Evolutionary conservation across 768 basidiomycete genomes (phyloP).

Genomic region (Naganishia randhawae): DNA sequence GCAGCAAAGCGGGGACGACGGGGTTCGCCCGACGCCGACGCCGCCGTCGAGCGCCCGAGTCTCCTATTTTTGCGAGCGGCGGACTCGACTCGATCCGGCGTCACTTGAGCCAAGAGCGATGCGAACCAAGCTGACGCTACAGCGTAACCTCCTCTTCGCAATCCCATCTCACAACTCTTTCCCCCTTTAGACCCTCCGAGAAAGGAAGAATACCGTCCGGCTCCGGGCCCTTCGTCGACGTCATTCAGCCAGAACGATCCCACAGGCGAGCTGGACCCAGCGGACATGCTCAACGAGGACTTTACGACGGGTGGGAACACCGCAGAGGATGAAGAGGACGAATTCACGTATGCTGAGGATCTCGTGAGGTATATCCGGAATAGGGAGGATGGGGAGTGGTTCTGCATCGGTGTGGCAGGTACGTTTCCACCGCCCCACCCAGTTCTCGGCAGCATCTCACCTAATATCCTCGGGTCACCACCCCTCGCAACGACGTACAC

Average conservation of each 20-base stretch:
- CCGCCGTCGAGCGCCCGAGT: too few species aligned
- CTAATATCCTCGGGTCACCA: too few species aligned
- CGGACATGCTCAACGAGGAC: slow-evolving; percentile 17
- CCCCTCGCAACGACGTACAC: too few species aligned
- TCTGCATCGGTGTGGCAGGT: slow-evolving; percentile 96
- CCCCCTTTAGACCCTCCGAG: slow-evolving; percentile 74
- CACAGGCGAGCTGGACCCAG: neutral
- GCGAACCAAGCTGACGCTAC: too few species aligned
- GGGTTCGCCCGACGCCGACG: too few species aligned
- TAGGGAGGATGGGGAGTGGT: slow-evolving; percentile 63
- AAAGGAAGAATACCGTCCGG: slow-evolving; percentile 88
- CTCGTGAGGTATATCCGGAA: slow-evolving; percentile 87
- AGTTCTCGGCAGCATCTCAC: too few species aligned
- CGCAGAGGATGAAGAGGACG: slow-evolving; percentile 24
- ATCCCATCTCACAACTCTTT: neutral
- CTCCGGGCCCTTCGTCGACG: slow-evolving; percentile 60
- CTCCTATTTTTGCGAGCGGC: too few species aligned
- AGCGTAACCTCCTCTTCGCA: neutral
- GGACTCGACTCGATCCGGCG: too few species aligned
- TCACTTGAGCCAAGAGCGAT: too few species aligned
- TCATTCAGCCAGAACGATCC: neutral
- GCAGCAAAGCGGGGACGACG: too few species aligned
- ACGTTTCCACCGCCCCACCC: slow-evolving; percentile 24
- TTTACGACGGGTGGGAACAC: too few species aligned
- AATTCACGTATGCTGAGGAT: slow-evolving; percentile 78